Base-by-base conservation (phyloP, 345 rosid genomes). In the Murraya paniculata region DNA sequence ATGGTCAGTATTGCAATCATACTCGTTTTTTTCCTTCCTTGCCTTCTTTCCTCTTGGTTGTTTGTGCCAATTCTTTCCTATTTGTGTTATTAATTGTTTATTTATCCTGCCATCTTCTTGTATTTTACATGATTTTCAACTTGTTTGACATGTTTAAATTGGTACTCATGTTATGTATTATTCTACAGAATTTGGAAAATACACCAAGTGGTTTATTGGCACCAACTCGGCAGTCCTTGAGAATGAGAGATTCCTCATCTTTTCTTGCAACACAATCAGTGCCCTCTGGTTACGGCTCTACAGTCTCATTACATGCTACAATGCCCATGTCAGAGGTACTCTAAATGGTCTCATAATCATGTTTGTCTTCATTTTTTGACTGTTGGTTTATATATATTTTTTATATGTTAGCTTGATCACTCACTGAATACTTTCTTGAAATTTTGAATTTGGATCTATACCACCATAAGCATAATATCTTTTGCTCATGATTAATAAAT, bases 251-350 rank as follows among this genome's bases (percentile, higher is more conserved):
- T 31, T 64, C 85, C 69, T 71, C 84, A 30, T 25, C 81, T 35
- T 84, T 73, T 30, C 68, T 48, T 57, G 73, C 58, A 9, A 60
- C 76, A 24, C 84, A 73, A 41, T 62, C 84, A 60, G 16, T 79
- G 60, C 69, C 87, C 28, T 70, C 80, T 56, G 72, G 84, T 78
- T 79, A 76, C 60, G n/a, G 74, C 66, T 6, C 62, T 81, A 73
- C 82, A 22, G 58, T 77, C 25, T 66, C 90, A 62, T 68, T 83
- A 6, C 36, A 53, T 58, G 76, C 77, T 27, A 9, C 65, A 21
- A 22, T 72, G 57, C 79, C 89, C 30, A 68, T 81, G 45, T 62
- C 79, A 68, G 87, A 89, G 90, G 92, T 87, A 79, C 75, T 64
- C 33, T 30, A 28, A 59, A 7, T 75, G 50, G 18, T 53, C 70